Percentiles rank a stretch among this genome's conserved stretches.
These are phyloP conservation scores for Populus hybrid DNA, from an alignment of 441 rosid genomes.

Conservation along the genomic window DNA sequence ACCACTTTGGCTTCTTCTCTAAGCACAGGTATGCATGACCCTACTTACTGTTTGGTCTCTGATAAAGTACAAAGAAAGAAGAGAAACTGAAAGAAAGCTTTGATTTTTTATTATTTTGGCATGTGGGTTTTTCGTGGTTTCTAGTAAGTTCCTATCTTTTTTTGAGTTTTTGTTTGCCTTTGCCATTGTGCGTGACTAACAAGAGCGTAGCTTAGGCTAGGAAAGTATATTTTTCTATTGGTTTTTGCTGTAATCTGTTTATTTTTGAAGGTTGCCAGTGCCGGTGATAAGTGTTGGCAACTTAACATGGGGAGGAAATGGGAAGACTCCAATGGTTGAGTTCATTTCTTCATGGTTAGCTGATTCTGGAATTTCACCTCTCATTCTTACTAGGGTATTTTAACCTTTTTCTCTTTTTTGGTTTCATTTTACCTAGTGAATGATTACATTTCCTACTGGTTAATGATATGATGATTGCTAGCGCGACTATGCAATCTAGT, in stretches of 20 bases:
- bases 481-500: not conserved
- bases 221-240: not conserved
- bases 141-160: not conserved
- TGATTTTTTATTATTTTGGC: not conserved
- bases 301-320: constrained; percentile 92
- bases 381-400: constrained; percentile 74
- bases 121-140: not conserved
- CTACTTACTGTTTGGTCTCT: not conserved
- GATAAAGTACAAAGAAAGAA: not conserved
- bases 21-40: constrained; percentile 39
- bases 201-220: not conserved
- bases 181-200: not conserved
- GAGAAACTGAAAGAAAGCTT: not conserved
- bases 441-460: not conserved
- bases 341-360: constrained; percentile 50
- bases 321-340: constrained; percentile 94
- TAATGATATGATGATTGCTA: not conserved
- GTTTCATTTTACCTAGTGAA: not conserved
- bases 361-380: constrained; percentile 62
- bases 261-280: constrained; percentile 57
- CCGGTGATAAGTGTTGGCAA: constrained; percentile 92
- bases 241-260: not conserved
- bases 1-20: constrained; percentile 47
- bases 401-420: not conserved
- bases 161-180: not conserved